Evolutionary conservation across 1,284 basidiomycete species (phyloP), one percentile per base, ranked within the genome.

Genomic region (Boletellus sp.): DNA sequence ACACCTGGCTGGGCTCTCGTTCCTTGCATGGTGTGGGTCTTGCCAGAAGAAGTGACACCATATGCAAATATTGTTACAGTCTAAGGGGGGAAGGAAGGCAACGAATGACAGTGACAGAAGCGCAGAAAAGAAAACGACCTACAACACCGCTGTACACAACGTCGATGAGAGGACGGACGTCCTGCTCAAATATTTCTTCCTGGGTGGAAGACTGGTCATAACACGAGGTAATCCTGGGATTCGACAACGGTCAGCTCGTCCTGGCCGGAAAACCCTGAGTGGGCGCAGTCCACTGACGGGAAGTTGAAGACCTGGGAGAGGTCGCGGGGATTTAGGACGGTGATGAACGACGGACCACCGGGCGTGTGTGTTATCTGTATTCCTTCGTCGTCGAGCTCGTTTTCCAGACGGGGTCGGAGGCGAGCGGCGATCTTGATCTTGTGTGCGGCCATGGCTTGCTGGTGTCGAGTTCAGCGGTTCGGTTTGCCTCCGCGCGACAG

Each of bases 21-120:
- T 30, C 90, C 90, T 67, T 92, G 89, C 86, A 93, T 93, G 0
- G 91, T 93, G 67, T 91, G 82, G 0, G 88, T 89, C 72, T 91
- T 91, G 16, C 88, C 88, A 13, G 86, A 89, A 5, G 85, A 89
- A 7, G 88, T 90, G 16, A 91, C 88, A 8, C 88, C 88, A 66
- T 91, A 91, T 1, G 88, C 87, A 56, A 91, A 90, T 21, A 91
- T 81, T 7, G 88, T 89, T 5, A 89, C 85, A 0, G 85, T 89
- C 85, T 89, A 18, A 40, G 33, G 35, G 38, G 26, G 30, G 13
- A 40, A 28, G 19, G 28, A 26, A 44, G 22, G 18, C 12, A 15
- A 32, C 15, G 5, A 32, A 35, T 40, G 16, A 4, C 10, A 33
- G 51, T 49, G 26, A 43, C 12, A 42, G n/a, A 37, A 37, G 36